Percentiles rank a stretch among this genome's conserved stretches.
Conservation (phyloP, 805 yeast genomes). For the Ogataea allantospora region DNA sequence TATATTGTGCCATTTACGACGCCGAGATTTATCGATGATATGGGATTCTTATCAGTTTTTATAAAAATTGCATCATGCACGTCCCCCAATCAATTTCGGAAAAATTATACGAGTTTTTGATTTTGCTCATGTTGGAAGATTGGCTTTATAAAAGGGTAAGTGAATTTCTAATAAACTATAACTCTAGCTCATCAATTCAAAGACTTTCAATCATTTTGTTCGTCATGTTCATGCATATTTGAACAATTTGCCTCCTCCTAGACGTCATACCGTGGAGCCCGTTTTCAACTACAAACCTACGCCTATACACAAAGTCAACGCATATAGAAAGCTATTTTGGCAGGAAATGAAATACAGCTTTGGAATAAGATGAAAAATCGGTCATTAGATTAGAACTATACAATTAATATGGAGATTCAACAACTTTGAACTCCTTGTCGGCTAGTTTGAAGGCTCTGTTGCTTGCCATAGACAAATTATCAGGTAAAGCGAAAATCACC, state of each 20-base stretch:
- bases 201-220: constrained; percentile 62
- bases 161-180: neutral
- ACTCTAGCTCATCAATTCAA: constrained; percentile 49
- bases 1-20: constrained; percentile 17
- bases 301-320: constrained; percentile 52
- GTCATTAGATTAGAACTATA: constrained; percentile 1
- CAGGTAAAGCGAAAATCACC: constrained; percentile 69
- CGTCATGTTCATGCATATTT: constrained; percentile 58
- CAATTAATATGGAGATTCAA: constrained; percentile 27
- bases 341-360: constrained; percentile 59
- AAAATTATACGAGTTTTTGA: neutral
- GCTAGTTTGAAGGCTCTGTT: constrained; percentile 60
- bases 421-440: constrained; percentile 27
- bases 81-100: neutral
- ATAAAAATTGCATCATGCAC: neutral
- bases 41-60: constrained; percentile 2
- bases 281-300: constrained; percentile 43
- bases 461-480: constrained; percentile 73
- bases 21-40: neutral
- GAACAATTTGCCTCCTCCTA: constrained; percentile 55
- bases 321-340: constrained; percentile 55
- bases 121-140: constrained; percentile 41
- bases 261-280: constrained; percentile 20
- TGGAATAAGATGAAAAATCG: constrained; percentile 39
- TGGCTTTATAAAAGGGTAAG: constrained; percentile 38